Base-by-base conservation (phyloP, 345 rosid species). In the Kernera saxatilis region DNA sequence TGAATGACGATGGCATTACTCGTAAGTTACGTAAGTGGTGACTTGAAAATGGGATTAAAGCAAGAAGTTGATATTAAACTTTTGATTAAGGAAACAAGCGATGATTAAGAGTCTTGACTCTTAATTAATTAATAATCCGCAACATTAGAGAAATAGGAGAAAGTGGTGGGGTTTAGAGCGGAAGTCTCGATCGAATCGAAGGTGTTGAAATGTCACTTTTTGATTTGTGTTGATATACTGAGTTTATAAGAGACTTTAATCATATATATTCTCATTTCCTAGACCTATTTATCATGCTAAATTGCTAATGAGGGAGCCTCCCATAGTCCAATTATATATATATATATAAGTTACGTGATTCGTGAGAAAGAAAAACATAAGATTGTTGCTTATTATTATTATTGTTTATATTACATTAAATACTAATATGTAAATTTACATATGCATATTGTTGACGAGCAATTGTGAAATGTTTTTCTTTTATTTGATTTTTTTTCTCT, bases 1-100 rank as follows among this genome's bases (percentile, higher is more conserved):
- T 73, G 73, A 44, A 55, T 73, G 73, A 74, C 78, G 62, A 58
- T 39, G 58, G 67, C 78, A 74, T 74, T 74, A 58, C 78, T 67
- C 72, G 25, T 6, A 74, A 58, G 78, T 58, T 74, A 74, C 78
- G 78, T 60, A 74, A 74, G 62, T 12, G 62, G 46, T 74, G 59
- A 40, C 78, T 74, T 74, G 60, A 17, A 58, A 67, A 67, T 67
- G 54, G 48, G 54, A 74, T 17, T 58, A 58, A 73, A 74, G 73
- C 67, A 56, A 74, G 73, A 57, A 51, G 25, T 52, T 50, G 55
- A 58, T 51, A 49, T 65, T 5, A 57, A 30, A 14, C 45, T 67
- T 66, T 67, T 57, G 68, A 49, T 58, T 40, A 74, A 49, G 72
- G 61, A 18, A 58, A 49, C 53, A 65, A 48, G 60, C 41, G 45